Conservation (phyloP, 2,329 filamentous ascomycete species). For the Cladophialophora carrionii region DNA sequence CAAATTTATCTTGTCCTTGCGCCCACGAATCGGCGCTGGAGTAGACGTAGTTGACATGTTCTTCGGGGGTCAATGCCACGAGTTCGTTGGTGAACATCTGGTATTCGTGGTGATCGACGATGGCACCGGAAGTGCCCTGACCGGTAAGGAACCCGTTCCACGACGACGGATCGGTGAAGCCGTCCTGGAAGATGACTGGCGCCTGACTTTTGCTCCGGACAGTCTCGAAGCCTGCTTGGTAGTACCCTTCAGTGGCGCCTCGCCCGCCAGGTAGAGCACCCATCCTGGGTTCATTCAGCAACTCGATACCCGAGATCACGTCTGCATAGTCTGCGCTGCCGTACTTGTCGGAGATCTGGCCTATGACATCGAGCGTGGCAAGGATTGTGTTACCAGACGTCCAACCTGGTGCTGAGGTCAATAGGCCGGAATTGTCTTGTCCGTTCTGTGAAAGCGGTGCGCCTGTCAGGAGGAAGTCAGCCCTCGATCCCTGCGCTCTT, state of each 20-base stretch:
- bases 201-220: conserved; percentile 26
- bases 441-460: conserved; percentile 68
- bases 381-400: conserved; percentile 44
- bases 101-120: conserved; percentile 71
- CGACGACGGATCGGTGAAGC: conserved; percentile 50
- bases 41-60: conserved; percentile 63
- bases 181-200: conserved; percentile 58
- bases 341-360: conserved; percentile 62
- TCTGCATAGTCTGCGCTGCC: conserved; percentile 57
- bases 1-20: conserved; percentile 63
- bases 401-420: conserved; percentile 43
- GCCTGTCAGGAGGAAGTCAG: conserved; percentile 33
- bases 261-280: conserved; percentile 44
- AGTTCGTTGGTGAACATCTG: conserved; percentile 62
- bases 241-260: conserved; percentile 56
- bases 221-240: conserved; percentile 44
- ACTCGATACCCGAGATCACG: conserved; percentile 57
- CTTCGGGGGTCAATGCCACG: conserved; percentile 54
- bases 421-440: conserved; percentile 66
- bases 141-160: conserved; percentile 66
- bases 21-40: conserved; percentile 55
- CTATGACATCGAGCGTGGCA: conserved; percentile 58
- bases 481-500: not conserved
- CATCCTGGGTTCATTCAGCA: conserved; percentile 50
- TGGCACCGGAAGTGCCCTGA: conserved; percentile 54